Evolutionary conservation across 75 land plant species (phyloP).

Genomic region (Sequoiadendron giganteum): DNA sequence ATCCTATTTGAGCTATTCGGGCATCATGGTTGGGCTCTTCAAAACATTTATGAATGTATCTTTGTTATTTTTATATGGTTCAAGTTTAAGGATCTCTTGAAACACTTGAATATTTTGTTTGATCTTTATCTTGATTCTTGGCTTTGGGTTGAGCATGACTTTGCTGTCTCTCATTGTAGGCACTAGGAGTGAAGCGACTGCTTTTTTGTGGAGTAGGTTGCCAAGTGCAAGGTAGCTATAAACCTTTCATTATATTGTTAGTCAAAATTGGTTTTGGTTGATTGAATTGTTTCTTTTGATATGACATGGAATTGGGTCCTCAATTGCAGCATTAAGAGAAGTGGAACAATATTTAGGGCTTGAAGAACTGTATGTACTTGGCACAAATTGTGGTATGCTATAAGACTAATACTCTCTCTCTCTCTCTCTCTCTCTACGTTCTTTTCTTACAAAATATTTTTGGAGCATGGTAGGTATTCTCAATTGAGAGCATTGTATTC

Average conservation of each 20-base stretch:
- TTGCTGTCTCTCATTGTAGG: slow-evolving; percentile 40
- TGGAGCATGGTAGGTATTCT: neutral
- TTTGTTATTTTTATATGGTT: neutral
- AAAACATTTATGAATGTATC: neutral
- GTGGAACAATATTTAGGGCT: slow-evolving; percentile 86
- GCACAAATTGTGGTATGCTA: slow-evolving; percentile 94
- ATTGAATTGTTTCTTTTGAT: neutral
- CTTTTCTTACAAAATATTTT: neutral
- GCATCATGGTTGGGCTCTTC: neutral
- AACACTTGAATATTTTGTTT: neutral
- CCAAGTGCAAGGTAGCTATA: slow-evolving; percentile 90
- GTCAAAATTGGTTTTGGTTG: neutral
- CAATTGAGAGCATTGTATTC: neutral
- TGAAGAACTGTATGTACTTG: slow-evolving; percentile 96
- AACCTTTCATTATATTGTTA: neutral
- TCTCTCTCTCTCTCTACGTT: neutral
- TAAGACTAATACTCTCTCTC: neutral
- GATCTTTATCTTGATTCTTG: neutral
- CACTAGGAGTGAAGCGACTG: slow-evolving; percentile 97
- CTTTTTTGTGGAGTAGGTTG: slow-evolving; percentile 99
- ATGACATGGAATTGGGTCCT: slow-evolving; percentile 16
- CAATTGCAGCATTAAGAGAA: slow-evolving; percentile 82
- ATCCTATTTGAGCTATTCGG: neutral
- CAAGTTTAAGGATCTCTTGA: neutral
- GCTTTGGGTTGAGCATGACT: neutral